Base-by-base conservation (phyloP, 2,329 filamentous ascomycete genomes). In the Samsoniella hepiali region DNA sequence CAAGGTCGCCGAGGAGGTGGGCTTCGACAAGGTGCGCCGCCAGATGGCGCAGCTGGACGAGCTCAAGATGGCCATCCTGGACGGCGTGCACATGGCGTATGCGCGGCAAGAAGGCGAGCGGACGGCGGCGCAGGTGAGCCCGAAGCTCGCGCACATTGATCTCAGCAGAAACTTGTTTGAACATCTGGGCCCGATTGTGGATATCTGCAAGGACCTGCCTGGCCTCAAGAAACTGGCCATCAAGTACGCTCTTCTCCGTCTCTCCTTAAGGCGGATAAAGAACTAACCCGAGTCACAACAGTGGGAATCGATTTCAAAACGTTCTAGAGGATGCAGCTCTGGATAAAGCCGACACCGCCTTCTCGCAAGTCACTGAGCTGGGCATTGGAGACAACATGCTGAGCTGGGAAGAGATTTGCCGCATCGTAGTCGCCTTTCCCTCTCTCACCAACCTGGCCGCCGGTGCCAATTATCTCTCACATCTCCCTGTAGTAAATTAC, bases 1-100 rank as follows among this genome's bases (percentile, higher is more conserved):
- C 44, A 98, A 98, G 76, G 84, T 93, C 22, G 94, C 91, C 5
- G 90, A 98, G 77, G 94, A 98, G 77, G 86, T 98, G 40, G 95
- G 95, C 36, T 98, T 98, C 69, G 93, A 96, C 69, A 97, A 97
- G 80, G 91, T 97, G 68, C 86, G 90, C 50, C 84, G 84, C 68
- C 87, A 93, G 75, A 88, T 96, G 71, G 89, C 93, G 68, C 81
- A 89, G 71, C 80, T 98, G 38, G 81, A 88, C 62, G 91, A 95
- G 69, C 82, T 98, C 65, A 88, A 84, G 68, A 88, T 93, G 62
- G 88, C 96, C 57, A 86, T 98, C 45, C 81, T 99, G 8, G 93
- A 98, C 76, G 88, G 89, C 15, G 77, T 91, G 71, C 81, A 85
- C 58, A 83, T 98, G 66, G 75, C 72, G 10, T 71, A 68, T 38